Base-by-base conservation (phyloP, 208 protist genomes). In the Crithidia sp. region DNA sequence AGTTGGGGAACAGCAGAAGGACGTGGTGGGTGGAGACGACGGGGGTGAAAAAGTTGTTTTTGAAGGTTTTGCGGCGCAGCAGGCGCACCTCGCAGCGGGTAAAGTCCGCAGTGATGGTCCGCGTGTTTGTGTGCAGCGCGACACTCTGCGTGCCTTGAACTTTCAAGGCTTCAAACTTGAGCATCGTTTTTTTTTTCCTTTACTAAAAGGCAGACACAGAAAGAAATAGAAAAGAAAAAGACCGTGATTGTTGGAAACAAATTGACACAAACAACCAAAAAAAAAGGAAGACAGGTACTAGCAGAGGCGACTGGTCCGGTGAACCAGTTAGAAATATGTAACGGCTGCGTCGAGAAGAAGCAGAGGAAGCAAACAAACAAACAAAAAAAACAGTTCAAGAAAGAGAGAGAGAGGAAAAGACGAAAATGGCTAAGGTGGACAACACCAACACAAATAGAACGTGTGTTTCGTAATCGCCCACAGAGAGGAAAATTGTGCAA, bases 21-120 rank as follows among this genome's bases (percentile, higher is more conserved):
- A 91, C 70, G 36, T 85, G 70, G 37, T 73, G 81, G 45, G 89
- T 94, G 12, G 92, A 88, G 13, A 94, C 70, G 52, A 93, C 89
- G 4, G 92, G 92, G 6, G 85, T 84, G 43, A 97, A 88, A 50
- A 91, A 86, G 45, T 88, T 79, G 28, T 82, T 79, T 68, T 95
- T 97, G 54, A 86, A 92, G n/a, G 50, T 75, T 50, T 76, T 71
- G 53, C 76, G 63, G 19, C 92, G 88, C 40, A 93, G 63, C 10
- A 97, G 68, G 13, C 84, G 81, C 9, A 97, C 67, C 2, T 77
- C 45, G 14, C 92, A 85, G 54, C 17, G 77, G 50, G n/a, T 56
- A 55, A 79, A 79, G 0, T 55, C 45, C 3, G 54, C 49, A 7
- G 41, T 40, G 19, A 70, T 43, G 16, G 52, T 36, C 43, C 56